Percentiles rank a stretch among this genome's conserved stretches.
phyloP scores from a whole-genome alignment of 106 monocot genomes.

The Posidonia australis region DNA sequence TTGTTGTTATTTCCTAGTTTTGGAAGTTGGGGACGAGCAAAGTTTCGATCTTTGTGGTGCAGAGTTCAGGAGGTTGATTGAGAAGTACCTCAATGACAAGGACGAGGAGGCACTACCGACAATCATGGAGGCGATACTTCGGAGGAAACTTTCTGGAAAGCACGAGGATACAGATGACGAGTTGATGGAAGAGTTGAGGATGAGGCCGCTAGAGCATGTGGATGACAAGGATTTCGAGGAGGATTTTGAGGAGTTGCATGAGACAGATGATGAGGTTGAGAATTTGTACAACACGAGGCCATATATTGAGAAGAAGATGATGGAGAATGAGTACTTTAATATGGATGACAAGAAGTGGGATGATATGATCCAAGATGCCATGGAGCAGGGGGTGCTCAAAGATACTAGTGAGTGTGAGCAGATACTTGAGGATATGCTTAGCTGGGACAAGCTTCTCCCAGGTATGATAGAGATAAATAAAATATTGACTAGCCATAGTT shows the following conservation, averaged over 20 bases:
- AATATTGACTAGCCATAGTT: too few relatives aligned
- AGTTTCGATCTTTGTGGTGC: not conserved
- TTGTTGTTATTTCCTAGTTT: not conserved
- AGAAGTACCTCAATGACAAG: constrained; percentile 39
- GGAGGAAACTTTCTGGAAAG: constrained; percentile 36
- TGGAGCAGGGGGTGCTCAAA: constrained; percentile 51
- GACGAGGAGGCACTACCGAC: constrained; percentile 44
- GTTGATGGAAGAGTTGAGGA: constrained; percentile 57
- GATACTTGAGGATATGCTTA: constrained; percentile 94
- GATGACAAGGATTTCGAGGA: constrained; percentile 70
- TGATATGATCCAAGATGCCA: constrained; percentile 61
- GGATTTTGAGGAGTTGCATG: constrained; percentile 72
- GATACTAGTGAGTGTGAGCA: constrained; percentile 76
- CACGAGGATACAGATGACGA: constrained; percentile 83
- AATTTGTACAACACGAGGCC: constrained; percentile 63
- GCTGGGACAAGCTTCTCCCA: constrained; percentile 81
- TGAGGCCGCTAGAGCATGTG: constrained; percentile 39
- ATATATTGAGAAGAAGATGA: constrained; percentile 55
- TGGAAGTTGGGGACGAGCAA: not conserved
- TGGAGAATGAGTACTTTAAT: constrained; percentile 62
- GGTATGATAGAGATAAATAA: constrained; percentile 40
- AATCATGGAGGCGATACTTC: constrained; percentile 50
- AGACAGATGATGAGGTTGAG: constrained; percentile 74
- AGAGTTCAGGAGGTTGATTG: constrained; percentile 60
- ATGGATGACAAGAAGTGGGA: constrained; percentile 88